Evolutionary conservation across 768 basidiomycete genomes (phyloP).

Genomic region (Chiua virens): DNA sequence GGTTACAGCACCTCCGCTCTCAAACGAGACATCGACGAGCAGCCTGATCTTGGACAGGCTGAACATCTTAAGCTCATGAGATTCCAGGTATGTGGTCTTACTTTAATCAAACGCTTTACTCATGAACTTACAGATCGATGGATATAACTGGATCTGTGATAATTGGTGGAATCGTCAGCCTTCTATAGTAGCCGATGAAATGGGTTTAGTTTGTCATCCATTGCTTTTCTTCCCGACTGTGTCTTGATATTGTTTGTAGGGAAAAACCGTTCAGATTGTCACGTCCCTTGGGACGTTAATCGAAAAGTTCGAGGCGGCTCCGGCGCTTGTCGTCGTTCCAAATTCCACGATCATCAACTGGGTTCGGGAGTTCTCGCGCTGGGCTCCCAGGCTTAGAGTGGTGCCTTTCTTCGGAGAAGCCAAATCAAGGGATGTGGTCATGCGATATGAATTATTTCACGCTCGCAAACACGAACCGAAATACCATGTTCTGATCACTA

Average conservation of each 20-base stretch:
- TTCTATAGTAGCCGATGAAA: slow-evolving; percentile 95
- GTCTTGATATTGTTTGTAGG: slow-evolving; percentile 41
- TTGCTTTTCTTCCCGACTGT: background rate
- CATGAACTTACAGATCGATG: slow-evolving; percentile 55
- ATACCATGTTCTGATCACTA: slow-evolving; percentile 90
- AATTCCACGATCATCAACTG: slow-evolving; percentile 96
- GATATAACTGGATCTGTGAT: slow-evolving; percentile 81
- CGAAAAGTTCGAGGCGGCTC: slow-evolving; percentile 58
- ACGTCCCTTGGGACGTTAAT: slow-evolving; percentile 75
- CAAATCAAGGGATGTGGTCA: slow-evolving; percentile 76
- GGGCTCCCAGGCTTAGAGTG: slow-evolving; percentile 65
- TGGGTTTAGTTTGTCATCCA: slow-evolving; percentile 71
- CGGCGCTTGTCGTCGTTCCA: slow-evolving; percentile 89
- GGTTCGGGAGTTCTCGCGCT: slow-evolving; percentile 89
- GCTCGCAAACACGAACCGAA: slow-evolving; percentile 51
- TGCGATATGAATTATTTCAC: slow-evolving; percentile 79
- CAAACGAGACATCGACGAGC: slow-evolving; percentile 41
- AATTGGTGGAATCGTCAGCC: slow-evolving; percentile 88
- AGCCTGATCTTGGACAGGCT: slow-evolving; percentile 69
- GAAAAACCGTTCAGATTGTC: slow-evolving; percentile 91
- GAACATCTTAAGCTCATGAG: slow-evolving; percentile 71
- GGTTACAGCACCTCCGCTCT: slow-evolving; percentile 52
- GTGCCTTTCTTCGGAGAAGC: slow-evolving; percentile 87
- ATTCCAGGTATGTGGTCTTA: slow-evolving; percentile 64
- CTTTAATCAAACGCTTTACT: background rate